Base-by-base conservation (phyloP, 1,284 basidiomycete genomes). In the Ganoderma boninense region DNA sequence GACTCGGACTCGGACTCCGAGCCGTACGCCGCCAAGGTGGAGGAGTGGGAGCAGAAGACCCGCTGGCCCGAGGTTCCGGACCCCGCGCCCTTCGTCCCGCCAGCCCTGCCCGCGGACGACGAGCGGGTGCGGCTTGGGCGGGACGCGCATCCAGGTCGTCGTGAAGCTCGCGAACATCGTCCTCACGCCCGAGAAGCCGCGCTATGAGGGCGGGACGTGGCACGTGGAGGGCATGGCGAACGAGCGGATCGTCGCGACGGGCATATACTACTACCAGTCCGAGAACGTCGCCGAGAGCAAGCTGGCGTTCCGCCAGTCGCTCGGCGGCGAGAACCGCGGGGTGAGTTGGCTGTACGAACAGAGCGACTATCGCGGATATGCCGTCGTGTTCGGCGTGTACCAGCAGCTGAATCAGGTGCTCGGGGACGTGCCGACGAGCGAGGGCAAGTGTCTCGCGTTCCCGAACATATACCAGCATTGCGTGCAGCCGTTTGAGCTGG, bases 61-160 rank as follows among this genome's bases (percentile, higher is more conserved):
- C 62, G 46, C 43, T 46, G 62, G 43, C 62, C 62, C 23, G 13
- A 23, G 14, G 49, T 64, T 32, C 62, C 26, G 29, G 62, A 64
- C 23, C 62, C 62, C 35, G 26, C n/a, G 1, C 62, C 62, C 35
- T 64, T 64, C 62, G 23, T n/a, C 20, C 62, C 62, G 29, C 62
- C 62, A 11, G 38, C 38, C 40, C 23, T 26, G 11, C 14, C 42
- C 20, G 4, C 16, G 11, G 14, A 74, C 14, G 77, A 32, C 69
- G 44, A 18, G 14, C 42, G 43, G 11, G 46, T 52, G 18, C 14
- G n/a, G 13, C 44, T n/a, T 64, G 20, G 20, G 23, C 20, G 62
- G 62, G 43, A 10, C 38, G 4, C 40, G n/a, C 29, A 68, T 86
- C 7, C 87, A 88, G 72, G 78, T 88, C 18, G 87, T 89, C 65